phyloP scores from a whole-genome alignment of 805 yeast genomes.

The Myxozyma neglecta region DNA sequence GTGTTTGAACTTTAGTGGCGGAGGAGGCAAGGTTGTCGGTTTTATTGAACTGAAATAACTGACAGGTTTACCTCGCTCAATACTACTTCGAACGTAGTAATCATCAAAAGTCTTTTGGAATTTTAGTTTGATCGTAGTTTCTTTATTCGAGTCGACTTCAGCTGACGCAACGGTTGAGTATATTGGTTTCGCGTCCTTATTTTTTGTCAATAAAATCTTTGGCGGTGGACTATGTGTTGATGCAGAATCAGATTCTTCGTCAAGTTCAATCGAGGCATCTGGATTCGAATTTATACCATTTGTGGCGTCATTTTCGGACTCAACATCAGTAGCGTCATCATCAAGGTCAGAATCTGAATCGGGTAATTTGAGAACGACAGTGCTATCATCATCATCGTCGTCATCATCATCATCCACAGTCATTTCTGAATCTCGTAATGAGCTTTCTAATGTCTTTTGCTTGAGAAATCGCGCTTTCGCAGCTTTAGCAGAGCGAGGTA shows the following conservation, averaged over 20 bases:
- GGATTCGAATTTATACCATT: too few relatives aligned
- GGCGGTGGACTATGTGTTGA: neutral
- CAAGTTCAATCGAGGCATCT: too few relatives aligned
- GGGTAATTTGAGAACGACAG: neutral
- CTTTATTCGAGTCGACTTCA: constrained; percentile 7
- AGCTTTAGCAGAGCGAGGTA: neutral
- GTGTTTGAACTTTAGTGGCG: constrained; percentile 5
- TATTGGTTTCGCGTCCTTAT: neutral
- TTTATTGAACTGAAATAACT: neutral
- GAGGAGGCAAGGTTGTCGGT: neutral
- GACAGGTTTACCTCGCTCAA: constrained; percentile 2
- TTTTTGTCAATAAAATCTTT: constrained; percentile 3
- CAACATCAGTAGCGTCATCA: constrained; percentile 1
- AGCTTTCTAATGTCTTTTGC: neutral
- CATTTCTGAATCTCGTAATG: neutral
- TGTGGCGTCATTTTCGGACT: neutral
- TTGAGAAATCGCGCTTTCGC: neutral
- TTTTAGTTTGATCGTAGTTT: constrained; percentile 17
- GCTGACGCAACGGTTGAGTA: neutral
- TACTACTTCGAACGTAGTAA: constrained; percentile 15
- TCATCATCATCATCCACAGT: neutral
- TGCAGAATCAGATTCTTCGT: neutral
- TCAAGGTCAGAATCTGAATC: neutral
- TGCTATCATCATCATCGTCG: neutral
- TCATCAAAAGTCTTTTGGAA: constrained; percentile 24